A percentile compares a stretch with the other conserved stretches of the same genome.
Evolutionary conservation across 306 rosid species (phyloP).

Genomic region (Prunus campanulata): DNA sequence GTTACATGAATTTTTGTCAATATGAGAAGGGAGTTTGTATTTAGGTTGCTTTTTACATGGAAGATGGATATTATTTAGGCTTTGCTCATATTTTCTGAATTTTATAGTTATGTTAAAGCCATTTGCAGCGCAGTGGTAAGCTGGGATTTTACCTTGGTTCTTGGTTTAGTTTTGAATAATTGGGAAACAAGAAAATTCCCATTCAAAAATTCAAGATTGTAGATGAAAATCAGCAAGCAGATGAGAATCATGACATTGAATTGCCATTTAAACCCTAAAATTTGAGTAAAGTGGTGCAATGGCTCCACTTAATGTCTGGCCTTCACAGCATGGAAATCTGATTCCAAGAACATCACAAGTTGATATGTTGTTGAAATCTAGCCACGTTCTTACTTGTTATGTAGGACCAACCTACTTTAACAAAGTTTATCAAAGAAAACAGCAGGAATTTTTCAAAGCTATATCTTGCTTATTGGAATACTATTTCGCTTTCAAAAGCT

Average conservation of each 20-base stretch:
- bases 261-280: too few species aligned
- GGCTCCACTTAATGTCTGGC: background rate
- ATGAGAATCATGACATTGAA: too few species aligned
- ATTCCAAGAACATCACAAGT: background rate
- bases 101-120: background rate
- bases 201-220: background rate
- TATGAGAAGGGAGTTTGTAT: background rate
- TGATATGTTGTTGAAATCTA: background rate
- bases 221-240: too few species aligned
- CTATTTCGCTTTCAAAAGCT: too few species aligned
- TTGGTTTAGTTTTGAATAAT: too few species aligned
- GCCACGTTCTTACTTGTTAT: background rate
- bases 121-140: background rate
- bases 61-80: background rate
- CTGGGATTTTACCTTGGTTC: too few species aligned
- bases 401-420: background rate
- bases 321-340: background rate
- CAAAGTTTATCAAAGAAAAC: background rate
- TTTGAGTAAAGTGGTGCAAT: too few species aligned
- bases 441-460: background rate
- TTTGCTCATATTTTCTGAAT: background rate
- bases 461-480: background rate
- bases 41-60: background rate
- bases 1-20: constrained; percentile 7
- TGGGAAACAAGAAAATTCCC: too few species aligned